Percentiles rank a stretch among this genome's conserved stretches.
Evolutionary conservation across 2,329 filamentous ascomycete species (phyloP).

Genomic region (Fusarium sp.): DNA sequence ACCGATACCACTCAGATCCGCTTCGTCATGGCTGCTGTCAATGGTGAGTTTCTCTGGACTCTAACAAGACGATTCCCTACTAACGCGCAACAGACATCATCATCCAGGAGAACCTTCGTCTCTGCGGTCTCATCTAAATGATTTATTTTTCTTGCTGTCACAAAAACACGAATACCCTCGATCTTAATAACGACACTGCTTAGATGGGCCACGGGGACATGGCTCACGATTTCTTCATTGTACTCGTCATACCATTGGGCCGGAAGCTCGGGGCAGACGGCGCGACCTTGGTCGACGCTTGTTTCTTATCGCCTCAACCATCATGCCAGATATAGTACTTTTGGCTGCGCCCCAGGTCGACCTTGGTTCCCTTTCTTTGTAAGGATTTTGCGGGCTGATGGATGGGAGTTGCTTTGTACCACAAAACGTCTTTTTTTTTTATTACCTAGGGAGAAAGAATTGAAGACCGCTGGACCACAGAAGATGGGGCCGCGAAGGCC

Average conservation of each 20-base stretch:
- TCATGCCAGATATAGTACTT: slow-evolving; percentile 37
- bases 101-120: slow-evolving; percentile 98
- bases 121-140: slow-evolving; percentile 93
- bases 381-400: slow-evolving; percentile 44
- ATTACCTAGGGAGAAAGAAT: slow-evolving; percentile 32
- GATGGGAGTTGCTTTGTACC: slow-evolving; percentile 47
- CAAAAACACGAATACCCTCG: slow-evolving; percentile 57
- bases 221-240: slow-evolving; percentile 53
- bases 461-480: slow-evolving; percentile 34
- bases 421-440: slow-evolving; percentile 44
- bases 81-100: slow-evolving; percentile 85
- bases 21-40: slow-evolving; percentile 99
- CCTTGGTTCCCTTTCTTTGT: slow-evolving; percentile 44
- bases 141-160: slow-evolving; percentile 49
- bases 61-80: slow-evolving; percentile 21
- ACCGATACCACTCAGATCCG: slow-evolving; percentile 99
- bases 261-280: slow-evolving; percentile 33
- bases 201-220: slow-evolving; percentile 51
- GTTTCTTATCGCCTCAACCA: slow-evolving; percentile 28
- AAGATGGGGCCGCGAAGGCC: slow-evolving; percentile 35
- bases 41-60: slow-evolving; percentile 71
- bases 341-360: slow-evolving; percentile 43
- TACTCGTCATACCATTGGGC: slow-evolving; percentile 45
- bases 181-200: slow-evolving; percentile 53
- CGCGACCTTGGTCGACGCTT: slow-evolving; percentile 29